phyloP scores from a whole-genome alignment of 2,329 filamentous ascomycete species.

The Alternaria conjuncta region DNA sequence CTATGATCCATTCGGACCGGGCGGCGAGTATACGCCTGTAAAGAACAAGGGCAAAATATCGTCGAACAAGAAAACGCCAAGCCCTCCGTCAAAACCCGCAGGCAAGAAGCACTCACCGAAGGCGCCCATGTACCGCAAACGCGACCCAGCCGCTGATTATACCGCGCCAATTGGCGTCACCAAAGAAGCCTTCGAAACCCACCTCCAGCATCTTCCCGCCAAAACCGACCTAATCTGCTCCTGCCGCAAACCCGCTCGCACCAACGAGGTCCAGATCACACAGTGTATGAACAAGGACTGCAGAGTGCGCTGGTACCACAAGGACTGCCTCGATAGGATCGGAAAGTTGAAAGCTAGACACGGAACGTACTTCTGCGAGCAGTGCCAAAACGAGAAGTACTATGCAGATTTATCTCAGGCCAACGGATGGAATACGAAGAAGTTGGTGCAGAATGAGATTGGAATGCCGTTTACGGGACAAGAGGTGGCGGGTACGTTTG shows the following conservation, averaged over 20 bases:
- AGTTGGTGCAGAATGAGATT: background rate
- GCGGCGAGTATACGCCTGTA: background rate
- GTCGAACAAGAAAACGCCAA: background rate
- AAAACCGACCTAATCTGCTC: slow-evolving; percentile 22
- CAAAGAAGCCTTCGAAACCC: slow-evolving; percentile 4
- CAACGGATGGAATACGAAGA: background rate
- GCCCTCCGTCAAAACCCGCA: background rate
- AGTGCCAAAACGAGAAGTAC: slow-evolving; percentile 14
- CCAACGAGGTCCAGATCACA: slow-evolving; percentile 8
- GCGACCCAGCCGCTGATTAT: background rate
- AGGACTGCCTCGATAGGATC: slow-evolving; percentile 23
- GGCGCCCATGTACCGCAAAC: slow-evolving; percentile 13
- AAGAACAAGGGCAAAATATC: background rate
- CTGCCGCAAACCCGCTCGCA: slow-evolving; percentile 21
- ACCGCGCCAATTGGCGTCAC: slow-evolving; percentile 1
- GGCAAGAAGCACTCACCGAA: background rate
- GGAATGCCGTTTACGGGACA: background rate
- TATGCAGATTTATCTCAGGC: background rate
- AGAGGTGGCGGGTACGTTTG: background rate
- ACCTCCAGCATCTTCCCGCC: slow-evolving; percentile 1
- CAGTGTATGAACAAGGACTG: slow-evolving; percentile 27
- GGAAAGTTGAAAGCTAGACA: slow-evolving; percentile 17
- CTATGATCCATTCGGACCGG: background rate
- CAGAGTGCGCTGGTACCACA: slow-evolving; percentile 26
- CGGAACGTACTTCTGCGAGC: slow-evolving; percentile 16